Conservation (phyloP, 352 stramenopile species). For the Pythium guiyangense region DNA sequence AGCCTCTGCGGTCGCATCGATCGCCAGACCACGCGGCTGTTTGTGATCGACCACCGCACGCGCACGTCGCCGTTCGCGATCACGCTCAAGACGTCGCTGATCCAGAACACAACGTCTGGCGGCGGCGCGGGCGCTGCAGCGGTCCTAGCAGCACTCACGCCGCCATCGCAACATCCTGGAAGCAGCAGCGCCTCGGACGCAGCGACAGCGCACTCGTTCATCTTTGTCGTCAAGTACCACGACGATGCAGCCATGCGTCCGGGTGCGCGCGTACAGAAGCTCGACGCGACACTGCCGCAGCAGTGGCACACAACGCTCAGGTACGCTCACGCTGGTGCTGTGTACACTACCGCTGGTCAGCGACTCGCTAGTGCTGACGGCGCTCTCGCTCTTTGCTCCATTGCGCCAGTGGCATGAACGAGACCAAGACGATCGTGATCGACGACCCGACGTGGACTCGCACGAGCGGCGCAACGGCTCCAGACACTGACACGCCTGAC, state of each 20-base stretch:
- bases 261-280: slow-evolving; percentile 8
- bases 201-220: slow-evolving; percentile 28
- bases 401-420: background rate
- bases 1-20: slow-evolving; percentile 32
- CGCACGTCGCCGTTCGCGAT: slow-evolving; percentile 23
- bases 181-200: slow-evolving; percentile 11
- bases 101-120: slow-evolving; percentile 31
- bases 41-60: slow-evolving; percentile 26
- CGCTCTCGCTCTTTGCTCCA: background rate
- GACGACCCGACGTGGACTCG: background rate
- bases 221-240: slow-evolving; percentile 33
- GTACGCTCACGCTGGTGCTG: slow-evolving; percentile 17
- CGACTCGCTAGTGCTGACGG: slow-evolving; percentile 1
- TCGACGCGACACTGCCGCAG: slow-evolving; percentile 21
- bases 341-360: slow-evolving; percentile 31
- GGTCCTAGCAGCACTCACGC: slow-evolving; percentile 14
- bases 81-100: slow-evolving; percentile 33
- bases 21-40: slow-evolving; percentile 30
- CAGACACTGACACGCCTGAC: background rate
- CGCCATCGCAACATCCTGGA: background rate
- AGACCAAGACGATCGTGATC: background rate
- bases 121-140: slow-evolving; percentile 28
- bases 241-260: slow-evolving; percentile 1
- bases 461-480: background rate
- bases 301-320: slow-evolving; percentile 48